Base-by-base conservation (phyloP, 2,329 filamentous ascomycete species). In the Pyrenophora tritici-repentis region DNA sequence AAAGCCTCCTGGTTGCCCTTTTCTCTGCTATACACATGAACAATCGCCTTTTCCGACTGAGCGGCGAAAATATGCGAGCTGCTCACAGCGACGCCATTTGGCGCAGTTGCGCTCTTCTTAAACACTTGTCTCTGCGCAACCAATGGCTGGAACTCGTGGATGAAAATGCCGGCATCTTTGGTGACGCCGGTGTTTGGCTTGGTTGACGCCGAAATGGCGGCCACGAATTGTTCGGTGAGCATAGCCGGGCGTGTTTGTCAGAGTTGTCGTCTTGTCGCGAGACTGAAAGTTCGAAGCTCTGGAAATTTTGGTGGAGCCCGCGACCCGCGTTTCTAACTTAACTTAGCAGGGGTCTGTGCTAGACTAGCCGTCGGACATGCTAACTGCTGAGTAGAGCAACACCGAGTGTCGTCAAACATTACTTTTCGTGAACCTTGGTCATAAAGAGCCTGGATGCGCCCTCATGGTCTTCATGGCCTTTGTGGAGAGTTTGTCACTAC, bases 101-200 rank as follows among this genome's bases (percentile, higher is more conserved):
- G 79, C 20, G 87, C 82, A n/a, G 87, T 86, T 13, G 90, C 89
- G 78, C 90, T 96, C 78, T 96, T 97, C 81, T 97, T 97, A 81
- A 94, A 92, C 40, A 87, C 83, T 56, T 85, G 80, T 66, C 88
- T 87, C 68, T 91, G 84, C n/a, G 85, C 82, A 58, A 87, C 83
- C 46, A 87, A 82, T 34, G 92, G 92, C 65, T 91, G 88, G 63
- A 91, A 83, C 57, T 91, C 86, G 74, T 96, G 89, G 48, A 89
- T 75, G 76, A 95, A 94, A 69, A 97, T 91, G 64, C 90, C 91
- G 42, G 91, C 87, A 76, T 97, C 91, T 75, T 93, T 85, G 45
- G 82, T 75, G 22, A 80, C 75, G 29, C 79, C 78, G 1, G 79
- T 74, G 17, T 75, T 74, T 20, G 76, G 66, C 49, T 72, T 73